Percentiles rank a stretch among this genome's conserved stretches.
Evolutionary conservation across 345 rosid genomes (phyloP).

Genomic region (Carallia brachiata): DNA sequence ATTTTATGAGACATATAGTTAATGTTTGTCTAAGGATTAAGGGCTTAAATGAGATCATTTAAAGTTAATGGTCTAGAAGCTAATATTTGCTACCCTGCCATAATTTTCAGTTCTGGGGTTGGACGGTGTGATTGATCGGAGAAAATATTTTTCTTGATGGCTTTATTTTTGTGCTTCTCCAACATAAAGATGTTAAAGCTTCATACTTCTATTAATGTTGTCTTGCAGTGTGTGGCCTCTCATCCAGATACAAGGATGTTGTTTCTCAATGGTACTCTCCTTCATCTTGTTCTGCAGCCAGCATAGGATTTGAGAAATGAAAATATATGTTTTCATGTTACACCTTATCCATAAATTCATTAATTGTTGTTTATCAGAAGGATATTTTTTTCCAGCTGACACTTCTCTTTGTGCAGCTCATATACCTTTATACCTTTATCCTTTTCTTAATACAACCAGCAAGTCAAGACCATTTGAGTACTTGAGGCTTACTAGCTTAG

Average conservation of each 20-base stretch:
- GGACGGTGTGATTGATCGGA: not conserved
- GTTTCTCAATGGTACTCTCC: conserved; percentile 75
- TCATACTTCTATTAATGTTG: conserved; percentile 9
- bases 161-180: not conserved
- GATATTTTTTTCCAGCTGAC: not conserved
- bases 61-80: too few species aligned
- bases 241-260: conserved; percentile 94
- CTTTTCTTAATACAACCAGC: conserved; percentile 92
- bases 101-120: not conserved
- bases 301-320: not conserved
- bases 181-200: conserved; percentile 17
- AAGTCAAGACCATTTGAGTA: conserved; percentile 97
- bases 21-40: not conserved
- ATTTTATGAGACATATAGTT: not conserved
- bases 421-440: conserved; percentile 87
- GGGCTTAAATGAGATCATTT: not conserved
- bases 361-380: not conserved
- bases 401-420: conserved; percentile 62
- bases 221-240: conserved; percentile 96
- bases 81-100: not conserved
- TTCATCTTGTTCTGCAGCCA: conserved; percentile 14
- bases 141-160: not conserved
- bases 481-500: conserved; percentile 93
- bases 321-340: conserved; percentile 5
- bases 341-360: not conserved